Evolutionary conservation across 345 rosid genomes (phyloP), one percentile per base, ranked within the genome.

Genomic region (Salix koriyanagi): DNA sequence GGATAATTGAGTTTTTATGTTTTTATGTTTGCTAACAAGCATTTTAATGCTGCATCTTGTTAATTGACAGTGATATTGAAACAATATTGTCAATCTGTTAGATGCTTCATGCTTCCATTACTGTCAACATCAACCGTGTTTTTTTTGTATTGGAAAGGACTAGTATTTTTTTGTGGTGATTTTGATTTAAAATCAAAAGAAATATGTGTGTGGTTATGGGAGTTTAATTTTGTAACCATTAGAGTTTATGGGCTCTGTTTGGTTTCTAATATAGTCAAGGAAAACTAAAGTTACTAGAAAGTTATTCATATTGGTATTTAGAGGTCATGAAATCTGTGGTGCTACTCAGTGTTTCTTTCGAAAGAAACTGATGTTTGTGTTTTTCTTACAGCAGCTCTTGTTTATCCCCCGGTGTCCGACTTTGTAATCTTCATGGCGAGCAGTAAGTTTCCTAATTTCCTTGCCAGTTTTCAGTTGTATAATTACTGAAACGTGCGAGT

Each of bases 391-490:
- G n/a, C 68, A 30, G 23, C n/a, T 65, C 68, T 65, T 32, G 41
- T 65, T 16, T 1, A 28, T 32, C 68, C 32, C 64, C 32, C 64
- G 23, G 28, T 23, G 28, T 9, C 28, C 64, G 25, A n/a, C 64
- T 26, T 58, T 23, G 18, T 36, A 68, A 21, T 50, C 34, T 60
- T 75, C 74, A 85, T 85, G 84, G 86, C 88, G 12, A 83, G 83
- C 2, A 83, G 86, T 83, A 77, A 80, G 84, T 78, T 30, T 30
- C 21, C 44, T 69, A 23, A 25, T 58, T 58, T 58, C 15, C 64
- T 3, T 23, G 64, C 28, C 12, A 23, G 64, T 23, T 58, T 16
- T 19, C 41, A 15, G 19, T n/a, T 6, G 25, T 10, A 58, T 58
- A 26, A n/a, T 58, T 2, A 58, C 28, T 23, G 64, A 23, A 58